phyloP scores from a whole-genome alignment of 2,329 filamentous ascomycete species.

The Chaetomiaceae sp. region DNA sequence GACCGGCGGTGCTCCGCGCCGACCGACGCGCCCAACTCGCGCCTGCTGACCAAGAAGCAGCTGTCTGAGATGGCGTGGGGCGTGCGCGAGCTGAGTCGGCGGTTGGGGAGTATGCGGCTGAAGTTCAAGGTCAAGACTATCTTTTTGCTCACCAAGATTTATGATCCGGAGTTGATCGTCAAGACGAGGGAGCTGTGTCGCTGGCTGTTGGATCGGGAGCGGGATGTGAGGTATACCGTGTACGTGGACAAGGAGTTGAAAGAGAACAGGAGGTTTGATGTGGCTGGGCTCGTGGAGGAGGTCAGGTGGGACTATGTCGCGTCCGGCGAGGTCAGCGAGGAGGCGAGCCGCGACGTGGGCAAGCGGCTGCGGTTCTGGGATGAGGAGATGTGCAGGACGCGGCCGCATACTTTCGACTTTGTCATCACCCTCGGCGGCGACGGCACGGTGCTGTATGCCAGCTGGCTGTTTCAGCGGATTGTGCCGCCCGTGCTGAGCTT shows the following conservation, averaged over 20 bases:
- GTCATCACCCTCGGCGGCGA: slow-evolving; percentile 89
- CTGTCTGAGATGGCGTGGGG: slow-evolving; percentile 96
- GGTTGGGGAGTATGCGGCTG: slow-evolving; percentile 76
- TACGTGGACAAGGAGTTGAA: slow-evolving; percentile 77
- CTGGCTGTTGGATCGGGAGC: slow-evolving; percentile 74
- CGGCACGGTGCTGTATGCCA: slow-evolving; percentile 93
- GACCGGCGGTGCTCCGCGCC: background rate
- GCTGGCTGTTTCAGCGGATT: slow-evolving; percentile 93
- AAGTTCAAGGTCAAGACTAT: slow-evolving; percentile 77
- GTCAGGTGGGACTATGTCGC: slow-evolving; percentile 41
- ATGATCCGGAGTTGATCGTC: slow-evolving; percentile 73
- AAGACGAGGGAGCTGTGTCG: slow-evolving; percentile 71
- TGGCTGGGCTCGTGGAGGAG: slow-evolving; percentile 61
- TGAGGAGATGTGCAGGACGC: slow-evolving; percentile 67
- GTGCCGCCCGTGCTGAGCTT: slow-evolving; percentile 93
- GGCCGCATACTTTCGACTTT: slow-evolving; percentile 89
- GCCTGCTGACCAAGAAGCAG: slow-evolving; percentile 92
- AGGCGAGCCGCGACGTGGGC: slow-evolving; percentile 36
- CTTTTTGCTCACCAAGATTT: slow-evolving; percentile 87
- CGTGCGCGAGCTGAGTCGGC: slow-evolving; percentile 83
- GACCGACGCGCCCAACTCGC: slow-evolving; percentile 40
- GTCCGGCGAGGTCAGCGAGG: slow-evolving; percentile 30
- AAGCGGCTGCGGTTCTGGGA: slow-evolving; percentile 77
- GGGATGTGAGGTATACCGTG: slow-evolving; percentile 66
- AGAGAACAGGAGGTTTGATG: slow-evolving; percentile 69